Conservation (phyloP, 78 protist species). For the Mastigamoeba balamuthi region DNA sequence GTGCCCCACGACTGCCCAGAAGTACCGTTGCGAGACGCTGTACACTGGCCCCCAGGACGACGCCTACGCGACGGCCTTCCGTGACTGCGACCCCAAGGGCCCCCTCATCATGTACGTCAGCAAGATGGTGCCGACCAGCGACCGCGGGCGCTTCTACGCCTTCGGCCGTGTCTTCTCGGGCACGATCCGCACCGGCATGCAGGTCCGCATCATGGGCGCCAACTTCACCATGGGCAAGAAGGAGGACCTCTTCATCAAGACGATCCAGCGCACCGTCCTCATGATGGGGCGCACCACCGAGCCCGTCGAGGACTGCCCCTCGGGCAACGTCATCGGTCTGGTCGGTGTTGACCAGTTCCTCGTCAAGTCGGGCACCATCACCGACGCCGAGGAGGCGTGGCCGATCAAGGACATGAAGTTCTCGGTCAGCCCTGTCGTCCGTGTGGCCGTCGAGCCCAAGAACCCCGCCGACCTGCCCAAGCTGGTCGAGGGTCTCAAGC, state of each 20-base stretch:
- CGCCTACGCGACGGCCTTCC: constrained; percentile 52
- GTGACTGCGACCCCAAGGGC: constrained; percentile 86
- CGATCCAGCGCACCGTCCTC: constrained; percentile 96
- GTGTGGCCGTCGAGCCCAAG: constrained; percentile 98
- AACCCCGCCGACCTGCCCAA: constrained; percentile 94
- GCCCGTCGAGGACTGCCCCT: constrained; percentile 80
- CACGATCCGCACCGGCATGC: constrained; percentile 81
- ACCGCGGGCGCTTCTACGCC: constrained; percentile 97
- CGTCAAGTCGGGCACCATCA: constrained; percentile 96
- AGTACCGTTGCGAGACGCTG: constrained; percentile 85
- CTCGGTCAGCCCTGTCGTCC: constrained; percentile 99
- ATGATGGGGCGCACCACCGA: constrained; percentile 97
- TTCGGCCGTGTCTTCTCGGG: constrained; percentile 99
- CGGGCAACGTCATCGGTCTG: constrained; percentile 95
- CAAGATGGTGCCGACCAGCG: constrained; percentile 98
- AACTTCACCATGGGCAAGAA: constrained; percentile 94
- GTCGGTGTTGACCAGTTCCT: constrained; percentile 98
- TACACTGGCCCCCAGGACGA: constrained; percentile 96
- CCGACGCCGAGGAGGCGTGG: constrained; percentile 83
- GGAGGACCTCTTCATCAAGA: constrained; percentile 87
- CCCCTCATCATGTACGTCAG: constrained; percentile 97
- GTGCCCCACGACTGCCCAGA: constrained; percentile 94
- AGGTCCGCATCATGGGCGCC: constrained; percentile 95
- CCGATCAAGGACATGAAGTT: constrained; percentile 93
- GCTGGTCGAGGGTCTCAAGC: constrained; percentile 97